Percentiles rank a stretch among this genome's conserved stretches.
Evolutionary conservation across 2,329 filamentous ascomycete genomes (phyloP).

Genomic region (Penicillium sp.): DNA sequence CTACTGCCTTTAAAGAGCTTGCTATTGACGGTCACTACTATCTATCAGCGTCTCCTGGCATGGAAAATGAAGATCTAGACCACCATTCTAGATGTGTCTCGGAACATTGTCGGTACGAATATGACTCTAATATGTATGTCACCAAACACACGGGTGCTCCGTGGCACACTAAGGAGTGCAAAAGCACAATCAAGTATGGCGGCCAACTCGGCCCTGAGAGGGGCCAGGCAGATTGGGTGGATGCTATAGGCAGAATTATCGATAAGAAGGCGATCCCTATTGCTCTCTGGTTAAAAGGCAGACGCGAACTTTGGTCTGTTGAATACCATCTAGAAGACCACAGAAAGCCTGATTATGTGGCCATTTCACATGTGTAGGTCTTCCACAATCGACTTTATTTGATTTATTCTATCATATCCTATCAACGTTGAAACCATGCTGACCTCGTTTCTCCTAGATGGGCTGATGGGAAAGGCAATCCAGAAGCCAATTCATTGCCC

Average conservation of each 20-base stretch:
- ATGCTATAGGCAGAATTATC: constrained; percentile 15
- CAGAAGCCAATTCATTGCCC: constrained; percentile 16
- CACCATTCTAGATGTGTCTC: constrained; percentile 14
- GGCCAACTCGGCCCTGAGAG: constrained; percentile 14
- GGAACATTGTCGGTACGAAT: constrained; percentile 14
- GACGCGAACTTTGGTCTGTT: constrained; percentile 10
- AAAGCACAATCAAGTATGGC: constrained; percentile 9
- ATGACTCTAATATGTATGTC: constrained; percentile 10
- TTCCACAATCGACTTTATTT: too few species aligned
- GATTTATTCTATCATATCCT: not conserved
- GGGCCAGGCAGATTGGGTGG: constrained; percentile 14
- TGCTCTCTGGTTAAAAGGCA: constrained; percentile 16
- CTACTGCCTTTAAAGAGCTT: constrained; percentile 13
- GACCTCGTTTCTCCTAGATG: constrained; percentile 11
- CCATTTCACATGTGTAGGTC: constrained; percentile 21
- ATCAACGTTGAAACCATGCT: not conserved
- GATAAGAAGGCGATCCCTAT: constrained; percentile 14
- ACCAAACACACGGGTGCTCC: constrained; percentile 7
- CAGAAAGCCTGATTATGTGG: constrained; percentile 14
- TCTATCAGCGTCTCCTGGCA: constrained; percentile 10
- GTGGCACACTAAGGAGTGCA: constrained; percentile 9
- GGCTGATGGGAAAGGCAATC: constrained; percentile 20
- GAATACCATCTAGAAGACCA: constrained; percentile 13
- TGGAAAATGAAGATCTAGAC: constrained; percentile 11
- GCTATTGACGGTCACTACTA: constrained; percentile 18